These are phyloP conservation scores for Phyllosticta paracitricarpa DNA, from an alignment of 2,329 filamentous ascomycete genomes.

Conservation along the genomic window DNA sequence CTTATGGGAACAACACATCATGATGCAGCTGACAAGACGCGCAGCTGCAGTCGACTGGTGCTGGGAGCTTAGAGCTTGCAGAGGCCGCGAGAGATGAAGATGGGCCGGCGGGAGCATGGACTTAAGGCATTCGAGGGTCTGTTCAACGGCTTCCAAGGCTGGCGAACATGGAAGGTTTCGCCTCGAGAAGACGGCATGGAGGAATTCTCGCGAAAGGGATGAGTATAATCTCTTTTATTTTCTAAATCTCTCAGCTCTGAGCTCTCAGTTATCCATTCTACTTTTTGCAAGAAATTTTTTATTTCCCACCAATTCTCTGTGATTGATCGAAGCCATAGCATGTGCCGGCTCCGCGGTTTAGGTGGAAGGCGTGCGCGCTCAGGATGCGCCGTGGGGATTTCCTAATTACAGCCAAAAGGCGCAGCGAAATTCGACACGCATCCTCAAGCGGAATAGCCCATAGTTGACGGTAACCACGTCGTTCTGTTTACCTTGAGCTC, in stretches of 20 bases:
- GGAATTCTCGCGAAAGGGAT: background rate
- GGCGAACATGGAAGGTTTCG: background rate
- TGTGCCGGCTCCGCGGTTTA: background rate
- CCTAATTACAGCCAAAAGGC: too few relatives aligned
- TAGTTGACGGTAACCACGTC: too few relatives aligned
- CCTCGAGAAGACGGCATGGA: background rate
- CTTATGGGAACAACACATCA: slow-evolving; percentile 6
- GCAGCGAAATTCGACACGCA: too few relatives aligned
- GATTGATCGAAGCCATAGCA: background rate
- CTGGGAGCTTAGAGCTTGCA: slow-evolving; percentile 5
- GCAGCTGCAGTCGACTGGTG: slow-evolving; percentile 4
- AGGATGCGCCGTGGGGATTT: too few relatives aligned
- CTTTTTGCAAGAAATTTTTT: background rate
- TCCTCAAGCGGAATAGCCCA: too few relatives aligned
- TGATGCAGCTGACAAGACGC: slow-evolving; percentile 9
- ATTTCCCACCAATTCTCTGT: background rate
- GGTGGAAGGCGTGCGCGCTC: background rate
- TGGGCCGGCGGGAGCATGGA: background rate
- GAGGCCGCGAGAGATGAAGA: background rate
- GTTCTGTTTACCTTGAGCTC: too few relatives aligned
- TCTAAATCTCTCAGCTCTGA: background rate
- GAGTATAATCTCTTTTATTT: slow-evolving; percentile 7
- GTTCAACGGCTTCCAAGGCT: background rate
- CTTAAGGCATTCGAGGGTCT: background rate
- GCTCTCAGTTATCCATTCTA: slow-evolving; percentile 1